Conservation (phyloP, 23 red algal species). For the Cyanidium caldarium region DNA sequence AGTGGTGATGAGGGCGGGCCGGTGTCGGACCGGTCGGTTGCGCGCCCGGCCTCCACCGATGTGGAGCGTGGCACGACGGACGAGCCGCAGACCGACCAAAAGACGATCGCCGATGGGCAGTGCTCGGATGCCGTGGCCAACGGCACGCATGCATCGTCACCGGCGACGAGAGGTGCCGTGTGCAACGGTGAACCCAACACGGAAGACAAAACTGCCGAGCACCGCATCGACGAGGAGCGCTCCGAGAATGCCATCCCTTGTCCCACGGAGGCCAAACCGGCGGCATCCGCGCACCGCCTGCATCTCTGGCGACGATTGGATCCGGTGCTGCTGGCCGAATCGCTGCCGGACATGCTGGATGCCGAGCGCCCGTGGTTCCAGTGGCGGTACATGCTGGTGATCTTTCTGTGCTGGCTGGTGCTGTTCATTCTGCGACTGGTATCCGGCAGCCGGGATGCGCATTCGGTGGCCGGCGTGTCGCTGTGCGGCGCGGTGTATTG, state of each 20-base stretch:
- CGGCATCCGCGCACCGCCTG: neutral
- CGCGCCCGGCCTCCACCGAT: no score
- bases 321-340: neutral
- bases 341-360: neutral
- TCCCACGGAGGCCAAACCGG: neutral
- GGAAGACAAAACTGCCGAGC: neutral
- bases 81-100: neutral
- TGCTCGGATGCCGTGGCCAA: neutral
- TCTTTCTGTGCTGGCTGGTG: neutral
- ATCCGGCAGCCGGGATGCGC: neutral
- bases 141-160: no score
- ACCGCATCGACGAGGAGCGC: neutral
- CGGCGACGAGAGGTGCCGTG: no score
- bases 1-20: no score
- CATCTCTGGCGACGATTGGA: neutral
- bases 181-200: no score
- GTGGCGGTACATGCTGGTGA: constrained; percentile 1
- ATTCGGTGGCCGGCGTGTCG: neutral
- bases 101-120: neutral
- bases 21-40: no score
- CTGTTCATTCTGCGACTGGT: neutral
- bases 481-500: neutral
- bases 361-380: constrained; percentile 4
- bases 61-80: no score
- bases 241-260: neutral